These are phyloP conservation scores for Antrodiella citrinella DNA, from an alignment of 768 basidiomycete genomes.

Conservation along the genomic window DNA sequence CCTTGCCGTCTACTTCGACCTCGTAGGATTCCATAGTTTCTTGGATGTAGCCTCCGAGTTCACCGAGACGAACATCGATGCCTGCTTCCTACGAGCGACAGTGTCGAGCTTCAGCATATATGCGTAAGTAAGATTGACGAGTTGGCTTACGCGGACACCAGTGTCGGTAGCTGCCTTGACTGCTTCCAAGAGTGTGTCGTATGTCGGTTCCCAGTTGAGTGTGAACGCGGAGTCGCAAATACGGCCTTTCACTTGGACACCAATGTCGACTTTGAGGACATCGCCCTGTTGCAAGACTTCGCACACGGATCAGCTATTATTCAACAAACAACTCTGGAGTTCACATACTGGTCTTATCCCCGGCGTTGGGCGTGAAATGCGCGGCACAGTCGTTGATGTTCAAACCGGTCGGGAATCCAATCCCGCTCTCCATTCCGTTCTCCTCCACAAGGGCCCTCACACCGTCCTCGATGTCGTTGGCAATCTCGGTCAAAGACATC, in stretches of 20 bases:
- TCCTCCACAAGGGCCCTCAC: slow-evolving; percentile 90
- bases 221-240: slow-evolving; percentile 97
- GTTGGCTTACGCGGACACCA: slow-evolving; percentile 69
- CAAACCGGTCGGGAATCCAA: slow-evolving; percentile 96
- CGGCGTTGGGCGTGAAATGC: slow-evolving; percentile 93
- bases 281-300: slow-evolving; percentile 77
- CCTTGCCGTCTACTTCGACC: slow-evolving; percentile 83
- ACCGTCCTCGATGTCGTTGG: slow-evolving; percentile 86
- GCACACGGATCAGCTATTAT: background rate
- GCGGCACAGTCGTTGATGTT: slow-evolving; percentile 93
- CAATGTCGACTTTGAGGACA: slow-evolving; percentile 94
- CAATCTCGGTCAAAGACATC: slow-evolving; percentile 92
- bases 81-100: slow-evolving; percentile 88
- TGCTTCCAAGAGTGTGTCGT: slow-evolving; percentile 82
- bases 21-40: slow-evolving; percentile 99
- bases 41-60: slow-evolving; percentile 86
- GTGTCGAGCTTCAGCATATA: too few species aligned
- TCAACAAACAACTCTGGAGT: background rate
- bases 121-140: too few species aligned
- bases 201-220: slow-evolving; percentile 82
- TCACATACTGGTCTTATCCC: slow-evolving; percentile 74
- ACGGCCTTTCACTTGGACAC: slow-evolving; percentile 94
- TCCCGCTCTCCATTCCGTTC: slow-evolving; percentile 73
- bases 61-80: slow-evolving; percentile 90
- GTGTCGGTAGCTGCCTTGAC: slow-evolving; percentile 93